Evolutionary conservation across 768 basidiomycete species (phyloP), one percentile per base, ranked within the genome.

Genomic region (Candolleomyces aberdarensis): DNA sequence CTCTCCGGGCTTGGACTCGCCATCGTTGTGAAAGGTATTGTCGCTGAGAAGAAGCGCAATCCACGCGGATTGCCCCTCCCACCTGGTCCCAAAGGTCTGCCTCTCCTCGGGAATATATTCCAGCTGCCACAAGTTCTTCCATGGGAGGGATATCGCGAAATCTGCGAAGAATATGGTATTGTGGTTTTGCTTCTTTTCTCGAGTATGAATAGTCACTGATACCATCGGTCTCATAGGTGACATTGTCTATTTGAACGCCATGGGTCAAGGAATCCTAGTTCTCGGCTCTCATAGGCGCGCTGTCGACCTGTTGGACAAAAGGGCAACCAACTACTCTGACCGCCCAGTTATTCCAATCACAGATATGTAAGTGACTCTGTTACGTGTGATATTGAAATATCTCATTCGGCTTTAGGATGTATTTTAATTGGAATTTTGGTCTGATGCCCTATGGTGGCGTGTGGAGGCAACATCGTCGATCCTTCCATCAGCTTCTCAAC

Each of bases 401-500:
- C 8, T 13, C 8, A 9, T 17, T 13, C 40, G 15, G 9, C 8
- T 41, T n/a, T 20, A 65, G 64, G 43, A 60, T 65, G 58, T 50
- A 36, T 6, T 53, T 52, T 55, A 36, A 43, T 32, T 60, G 56
- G 55, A 49, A 15, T 17, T 57, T 62, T 7, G 55, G 13, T 1
- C 13, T 58, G 7, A 52, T 59, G 20, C 46, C 36, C n/a, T 76
- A 74, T 43, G 70, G 70, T 1, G 57, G 64, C 19, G 7, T 41
- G 19, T 73, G 69, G 52, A 64, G 62, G 10, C 59, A 57, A 39
- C 66, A 71, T 52, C 67, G 74, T 1, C 64, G 65, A n/a, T 58
- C 69, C 56, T 63, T 72, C 26, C 70, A 73, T 20, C 60, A 72
- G 15, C 57, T 66, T 58, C 61, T 75, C 20, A 70, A 65, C 41